Conservation (phyloP, 345 rosid species). For the Toxicodendron radicans region DNA sequence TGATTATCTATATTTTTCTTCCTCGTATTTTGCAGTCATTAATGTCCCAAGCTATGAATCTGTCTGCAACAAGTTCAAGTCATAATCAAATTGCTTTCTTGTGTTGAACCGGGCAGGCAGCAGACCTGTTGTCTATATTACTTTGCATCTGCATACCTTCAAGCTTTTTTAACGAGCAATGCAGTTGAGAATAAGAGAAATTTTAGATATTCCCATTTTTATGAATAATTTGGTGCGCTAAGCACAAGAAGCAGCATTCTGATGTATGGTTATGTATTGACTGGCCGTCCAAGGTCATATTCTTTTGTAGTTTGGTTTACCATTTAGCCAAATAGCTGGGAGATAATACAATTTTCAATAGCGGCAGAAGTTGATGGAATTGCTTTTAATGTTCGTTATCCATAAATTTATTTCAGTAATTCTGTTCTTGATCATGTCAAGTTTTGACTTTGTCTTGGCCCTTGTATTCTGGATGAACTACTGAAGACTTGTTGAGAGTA, state of each 20-base stretch:
- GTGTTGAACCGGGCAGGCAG: conserved; percentile 11
- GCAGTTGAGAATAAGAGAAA: conserved; percentile 24
- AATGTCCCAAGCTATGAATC: conserved; percentile 70
- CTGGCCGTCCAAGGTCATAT: neutral
- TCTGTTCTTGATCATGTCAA: neutral
- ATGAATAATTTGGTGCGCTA: conserved; percentile 29
- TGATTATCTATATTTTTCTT: conserved; percentile 1
- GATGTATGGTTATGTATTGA: neutral
- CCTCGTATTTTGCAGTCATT: conserved; percentile 35
- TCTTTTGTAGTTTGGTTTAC: conserved; percentile 17
- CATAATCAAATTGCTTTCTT: conserved; percentile 20
- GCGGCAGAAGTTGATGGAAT: neutral
- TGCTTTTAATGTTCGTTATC: neutral
- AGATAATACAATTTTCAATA: neutral
- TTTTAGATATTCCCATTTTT: conserved; percentile 6
- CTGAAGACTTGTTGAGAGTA: neutral
- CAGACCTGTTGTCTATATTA: conserved; percentile 14
- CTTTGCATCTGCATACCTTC: conserved; percentile 19
- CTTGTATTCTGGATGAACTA: neutral
- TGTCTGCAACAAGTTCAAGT: conserved; percentile 57
- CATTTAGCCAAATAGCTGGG: neutral
- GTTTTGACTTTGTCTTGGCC: neutral
- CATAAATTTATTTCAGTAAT: neutral
- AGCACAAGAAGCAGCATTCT: conserved; percentile 13
- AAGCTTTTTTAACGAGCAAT: conserved; percentile 7